phyloP scores from a whole-genome alignment of 2,329 filamentous ascomycete genomes.

The Lecanicillium sp. region DNA sequence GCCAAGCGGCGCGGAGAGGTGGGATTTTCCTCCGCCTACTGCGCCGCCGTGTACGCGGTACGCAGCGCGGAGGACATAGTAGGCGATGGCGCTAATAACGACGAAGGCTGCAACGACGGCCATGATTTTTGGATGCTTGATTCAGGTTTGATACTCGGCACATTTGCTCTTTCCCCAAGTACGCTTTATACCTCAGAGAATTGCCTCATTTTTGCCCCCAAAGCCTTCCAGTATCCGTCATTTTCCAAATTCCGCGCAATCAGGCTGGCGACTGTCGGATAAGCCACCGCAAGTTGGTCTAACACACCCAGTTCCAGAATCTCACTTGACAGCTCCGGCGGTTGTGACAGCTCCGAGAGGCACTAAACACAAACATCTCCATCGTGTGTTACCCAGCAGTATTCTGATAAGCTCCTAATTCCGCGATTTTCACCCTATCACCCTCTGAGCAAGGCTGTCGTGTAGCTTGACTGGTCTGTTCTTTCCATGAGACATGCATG shows the following conservation, averaged over 20 bases:
- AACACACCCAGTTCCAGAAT: not conserved
- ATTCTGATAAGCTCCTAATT: not conserved
- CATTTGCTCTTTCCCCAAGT: not conserved
- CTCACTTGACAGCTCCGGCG: not conserved
- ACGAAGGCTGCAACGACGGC: not conserved
- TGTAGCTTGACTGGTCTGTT: constrained; percentile 8
- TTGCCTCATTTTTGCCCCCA: not conserved
- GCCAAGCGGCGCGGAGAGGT: not conserved
- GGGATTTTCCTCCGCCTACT: not conserved
- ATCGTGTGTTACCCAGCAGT: not conserved
- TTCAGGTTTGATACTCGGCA: not conserved
- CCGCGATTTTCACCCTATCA: not conserved
- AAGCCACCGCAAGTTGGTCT: not conserved
- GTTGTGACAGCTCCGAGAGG: too few species aligned
- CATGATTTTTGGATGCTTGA: not conserved
- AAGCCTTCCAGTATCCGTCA: too few species aligned
- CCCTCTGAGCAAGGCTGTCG: not conserved
- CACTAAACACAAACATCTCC: not conserved
- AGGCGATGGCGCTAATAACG: not conserved
- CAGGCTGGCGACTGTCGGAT: too few species aligned
- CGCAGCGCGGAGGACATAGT: not conserved
- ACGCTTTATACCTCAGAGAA: not conserved
- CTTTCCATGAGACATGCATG: constrained; percentile 1
- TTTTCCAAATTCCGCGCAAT: too few species aligned
- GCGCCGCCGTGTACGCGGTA: not conserved